These are phyloP conservation scores for Beauveria rudraprayagi DNA, from an alignment of 2,329 filamentous ascomycete genomes.

Conservation along the genomic window DNA sequence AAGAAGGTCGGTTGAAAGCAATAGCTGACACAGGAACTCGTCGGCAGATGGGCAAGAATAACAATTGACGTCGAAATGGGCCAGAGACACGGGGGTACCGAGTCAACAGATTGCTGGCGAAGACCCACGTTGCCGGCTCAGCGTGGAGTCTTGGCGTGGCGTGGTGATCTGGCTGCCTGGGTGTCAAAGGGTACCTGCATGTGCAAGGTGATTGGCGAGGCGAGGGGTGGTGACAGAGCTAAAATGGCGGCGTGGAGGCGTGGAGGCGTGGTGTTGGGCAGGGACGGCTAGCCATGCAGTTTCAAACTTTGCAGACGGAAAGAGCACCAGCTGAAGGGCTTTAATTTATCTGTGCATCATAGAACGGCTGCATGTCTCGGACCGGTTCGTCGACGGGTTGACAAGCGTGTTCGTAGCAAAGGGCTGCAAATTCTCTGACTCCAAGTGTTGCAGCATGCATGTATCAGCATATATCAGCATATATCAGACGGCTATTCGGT, in stretches of 20 bases:
- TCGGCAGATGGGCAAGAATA: background rate
- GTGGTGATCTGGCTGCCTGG: background rate
- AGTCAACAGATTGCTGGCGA: background rate
- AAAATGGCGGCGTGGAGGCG: background rate
- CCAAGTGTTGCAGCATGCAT: no score
- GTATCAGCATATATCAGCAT: no score
- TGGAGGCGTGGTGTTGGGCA: background rate
- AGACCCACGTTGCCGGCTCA: background rate
- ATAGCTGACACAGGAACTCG: background rate
- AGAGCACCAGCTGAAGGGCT: background rate
- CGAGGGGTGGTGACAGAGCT: background rate
- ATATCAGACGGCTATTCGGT: no score
- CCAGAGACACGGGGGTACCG: no score
- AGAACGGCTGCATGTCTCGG: background rate
- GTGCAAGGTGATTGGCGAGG: conserved; percentile 1
- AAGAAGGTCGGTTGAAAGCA: background rate
- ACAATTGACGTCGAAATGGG: background rate
- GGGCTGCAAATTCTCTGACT: background rate
- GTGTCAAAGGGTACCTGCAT: background rate
- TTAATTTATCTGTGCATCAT: background rate
- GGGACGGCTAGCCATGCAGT: background rate
- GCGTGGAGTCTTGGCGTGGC: background rate
- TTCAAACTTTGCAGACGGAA: background rate
- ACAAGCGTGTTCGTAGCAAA: background rate
- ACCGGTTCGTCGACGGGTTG: background rate